Conservation (phyloP, 2,329 filamentous ascomycete species). For the Zymoseptoria pseudotritici region DNA sequence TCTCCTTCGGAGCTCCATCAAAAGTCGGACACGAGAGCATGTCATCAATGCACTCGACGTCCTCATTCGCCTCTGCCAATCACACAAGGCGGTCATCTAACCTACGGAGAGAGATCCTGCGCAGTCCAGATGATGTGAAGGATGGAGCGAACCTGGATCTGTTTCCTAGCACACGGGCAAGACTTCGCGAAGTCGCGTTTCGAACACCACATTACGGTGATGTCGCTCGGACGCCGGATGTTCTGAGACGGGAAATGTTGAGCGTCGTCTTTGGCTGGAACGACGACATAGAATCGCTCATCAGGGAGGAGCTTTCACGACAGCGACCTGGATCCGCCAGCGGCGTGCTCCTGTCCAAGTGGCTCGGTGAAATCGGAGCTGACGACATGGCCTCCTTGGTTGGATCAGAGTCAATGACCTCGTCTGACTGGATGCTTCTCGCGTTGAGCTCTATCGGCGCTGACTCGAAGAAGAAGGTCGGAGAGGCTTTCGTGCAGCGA, state of each 20-base stretch:
- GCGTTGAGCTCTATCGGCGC: constrained; percentile 79
- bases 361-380: constrained; percentile 78
- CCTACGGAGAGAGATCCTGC: constrained; percentile 70
- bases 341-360: constrained; percentile 79
- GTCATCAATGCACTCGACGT: constrained; percentile 38
- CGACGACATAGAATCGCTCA: constrained; percentile 68
- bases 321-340: constrained; percentile 67
- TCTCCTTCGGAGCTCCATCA: constrained; percentile 30
- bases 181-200: constrained; percentile 76
- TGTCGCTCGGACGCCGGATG: constrained; percentile 49
- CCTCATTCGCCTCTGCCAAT: constrained; percentile 42
- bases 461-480: constrained; percentile 77
- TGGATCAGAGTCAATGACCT: constrained; percentile 76
- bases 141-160: constrained; percentile 59
- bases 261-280: constrained; percentile 94
- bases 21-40: constrained; percentile 31
- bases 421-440: constrained; percentile 93
- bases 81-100: constrained; percentile 54
- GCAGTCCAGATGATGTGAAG: constrained; percentile 63
- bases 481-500: constrained; percentile 81
- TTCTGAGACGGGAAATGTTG: constrained; percentile 84
- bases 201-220: constrained; percentile 54
- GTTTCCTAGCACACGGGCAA: constrained; percentile 76
- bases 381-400: constrained; percentile 73
- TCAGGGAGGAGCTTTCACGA: constrained; percentile 74